phyloP scores from a whole-genome alignment of 495 filamentous ascomycete species.

The Hypomontagnella submonticulosa region DNA sequence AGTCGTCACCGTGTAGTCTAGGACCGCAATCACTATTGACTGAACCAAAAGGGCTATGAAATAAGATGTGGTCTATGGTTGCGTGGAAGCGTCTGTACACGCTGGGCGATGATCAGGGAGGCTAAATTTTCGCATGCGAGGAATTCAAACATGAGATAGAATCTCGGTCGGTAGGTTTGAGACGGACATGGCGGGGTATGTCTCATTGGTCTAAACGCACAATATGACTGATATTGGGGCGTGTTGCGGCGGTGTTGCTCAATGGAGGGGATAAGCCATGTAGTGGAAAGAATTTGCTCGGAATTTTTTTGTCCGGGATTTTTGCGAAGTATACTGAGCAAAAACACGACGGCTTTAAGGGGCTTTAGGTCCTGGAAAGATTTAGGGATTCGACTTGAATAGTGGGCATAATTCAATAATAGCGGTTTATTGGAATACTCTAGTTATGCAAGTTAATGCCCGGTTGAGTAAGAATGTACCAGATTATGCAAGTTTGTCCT shows the following conservation, averaged over 20 bases:
- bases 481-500: constrained; percentile 7
- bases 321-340: too few species aligned
- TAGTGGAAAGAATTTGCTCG: too few species aligned
- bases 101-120: constrained; percentile 17
- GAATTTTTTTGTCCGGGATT: too few species aligned
- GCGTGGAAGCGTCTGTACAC: constrained; percentile 24
- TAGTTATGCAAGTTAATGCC: constrained; percentile 5
- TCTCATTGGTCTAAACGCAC: too few species aligned
- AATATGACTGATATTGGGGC: too few species aligned
- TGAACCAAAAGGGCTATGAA: background rate
- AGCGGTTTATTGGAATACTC: background rate
- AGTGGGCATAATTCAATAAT: too few species aligned
- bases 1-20: too few species aligned
- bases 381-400: too few species aligned
- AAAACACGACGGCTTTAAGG: too few species aligned
- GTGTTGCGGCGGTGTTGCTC: too few species aligned
- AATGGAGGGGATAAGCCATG: too few species aligned
- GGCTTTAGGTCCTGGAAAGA: too few species aligned
- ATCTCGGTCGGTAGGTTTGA: constrained; percentile 16
- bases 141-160: constrained; percentile 10
- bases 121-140: constrained; percentile 17
- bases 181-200: constrained; percentile 6
- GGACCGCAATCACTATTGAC: background rate
- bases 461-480: background rate
- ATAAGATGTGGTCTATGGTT: constrained; percentile 13